Base-by-base conservation (phyloP, 495 filamentous ascomycete genomes). In the Darksidea phi region DNA sequence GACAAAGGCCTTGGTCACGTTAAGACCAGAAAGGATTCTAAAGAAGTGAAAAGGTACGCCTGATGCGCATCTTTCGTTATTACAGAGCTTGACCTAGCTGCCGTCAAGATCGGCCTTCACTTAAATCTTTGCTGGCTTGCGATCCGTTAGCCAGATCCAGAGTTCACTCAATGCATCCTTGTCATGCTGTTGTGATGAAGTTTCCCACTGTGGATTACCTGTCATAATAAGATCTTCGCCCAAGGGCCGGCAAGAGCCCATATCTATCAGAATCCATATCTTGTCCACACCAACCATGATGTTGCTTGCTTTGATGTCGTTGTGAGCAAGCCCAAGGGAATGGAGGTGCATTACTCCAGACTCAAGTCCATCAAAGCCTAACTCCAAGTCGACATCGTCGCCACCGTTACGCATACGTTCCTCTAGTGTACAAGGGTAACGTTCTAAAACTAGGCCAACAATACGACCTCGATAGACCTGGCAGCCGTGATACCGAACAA, bases 241-340 rank as follows among this genome's bases (percentile, higher is more conserved):
- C 6, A 67, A 62, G 10, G 42, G 50, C 45, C 36, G 17, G 38
- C 63, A 67, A 55, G 58, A 48, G 4, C 55, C 63, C 37, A 62
- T 55, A 47, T 67, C 63, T 11, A 63, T 20, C 18, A 67, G 28
- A 21, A 62, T 23, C 13, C 49, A 24, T 2, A 21, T 38, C 4
- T 58, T 45, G 32, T 57, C 28, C 18, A 18, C 45, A 46, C 61
- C 58, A 21, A 67, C 8, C 24, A 18, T 38, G 46, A 63, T 51
- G 52, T 67, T 67, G 12, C 6, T 17, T 5, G 59, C 34, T n/a
- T 57, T 63, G 43, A 67, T 23, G 45, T 67, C 63, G 34, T 67
- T 67, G 52, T 67, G 63, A 17, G 63, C 63, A 12, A 67, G 63
- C 13, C 57, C 63, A 17, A 67, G 51, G 7, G 63, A 62, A 41